These are phyloP conservation scores for Chlamydomonas sp. DNA, from an alignment of 139 green algal genomes.

Conservation along the genomic window DNA sequence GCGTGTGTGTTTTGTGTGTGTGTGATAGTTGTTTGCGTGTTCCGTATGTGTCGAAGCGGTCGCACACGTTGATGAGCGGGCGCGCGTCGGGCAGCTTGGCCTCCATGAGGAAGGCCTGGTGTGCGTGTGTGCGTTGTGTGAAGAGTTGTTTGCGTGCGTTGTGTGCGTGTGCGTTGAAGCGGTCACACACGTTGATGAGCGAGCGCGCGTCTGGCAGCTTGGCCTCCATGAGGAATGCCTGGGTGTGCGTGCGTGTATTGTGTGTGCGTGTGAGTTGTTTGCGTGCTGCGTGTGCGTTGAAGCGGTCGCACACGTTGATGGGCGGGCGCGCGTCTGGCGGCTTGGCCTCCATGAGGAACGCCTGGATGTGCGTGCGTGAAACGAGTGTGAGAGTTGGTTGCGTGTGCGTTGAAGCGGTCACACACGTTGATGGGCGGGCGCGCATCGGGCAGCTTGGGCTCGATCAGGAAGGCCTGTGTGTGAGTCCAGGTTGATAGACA, in stretches of 20 bases:
- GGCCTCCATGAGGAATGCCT: constrained; percentile 97
- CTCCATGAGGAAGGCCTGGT: constrained; percentile 98
- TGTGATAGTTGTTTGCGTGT: no score
- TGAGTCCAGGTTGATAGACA: no score
- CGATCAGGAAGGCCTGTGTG: constrained; percentile 97
- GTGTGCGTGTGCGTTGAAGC: no score
- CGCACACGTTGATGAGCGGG: constrained; percentile 99
- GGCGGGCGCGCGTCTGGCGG: constrained; percentile 92
- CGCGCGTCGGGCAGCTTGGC: constrained; percentile 92
- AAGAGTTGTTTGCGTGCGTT: no score
- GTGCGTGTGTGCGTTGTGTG: no score
- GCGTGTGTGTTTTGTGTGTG: no score
- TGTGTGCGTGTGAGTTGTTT: no score
- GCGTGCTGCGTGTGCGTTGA: no score
- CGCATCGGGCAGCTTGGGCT: constrained; percentile 93
- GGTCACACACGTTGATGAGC: constrained; percentile 56
- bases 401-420: constrained; percentile 81
- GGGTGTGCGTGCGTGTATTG: constrained; percentile 67
- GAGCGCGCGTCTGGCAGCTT: constrained; percentile 95
- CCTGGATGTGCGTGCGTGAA: constrained; percentile 53
- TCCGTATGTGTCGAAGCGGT: no score
- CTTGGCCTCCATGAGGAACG: constrained; percentile 98
- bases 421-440: constrained; percentile 98
- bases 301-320: constrained; percentile 98
- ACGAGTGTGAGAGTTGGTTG: no score